Conservation (phyloP, 345 rosid species). For the Camelina laxa region DNA sequence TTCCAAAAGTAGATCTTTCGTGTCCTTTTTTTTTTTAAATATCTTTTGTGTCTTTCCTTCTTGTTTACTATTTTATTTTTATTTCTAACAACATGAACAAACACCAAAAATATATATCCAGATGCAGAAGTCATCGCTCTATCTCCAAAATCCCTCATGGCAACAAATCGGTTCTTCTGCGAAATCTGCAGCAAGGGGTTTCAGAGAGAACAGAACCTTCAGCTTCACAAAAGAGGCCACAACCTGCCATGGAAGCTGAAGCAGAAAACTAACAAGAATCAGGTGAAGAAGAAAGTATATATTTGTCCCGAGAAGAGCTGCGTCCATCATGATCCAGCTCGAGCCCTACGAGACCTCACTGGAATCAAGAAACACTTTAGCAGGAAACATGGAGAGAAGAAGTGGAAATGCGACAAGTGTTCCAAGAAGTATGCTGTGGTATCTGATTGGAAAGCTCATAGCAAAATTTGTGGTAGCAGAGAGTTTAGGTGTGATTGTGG, state of each 20-base stretch:
- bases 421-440: constrained; percentile 84
- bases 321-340: constrained; percentile 71
- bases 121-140: constrained; percentile 87
- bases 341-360: constrained; percentile 79
- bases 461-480: constrained; percentile 84
- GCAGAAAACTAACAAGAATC: constrained; percentile 61
- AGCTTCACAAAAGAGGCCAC: constrained; percentile 82
- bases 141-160: constrained; percentile 76
- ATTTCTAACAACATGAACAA: constrained; percentile 9
- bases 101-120: constrained; percentile 54
- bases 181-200: constrained; percentile 86
- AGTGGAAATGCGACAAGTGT: constrained; percentile 87
- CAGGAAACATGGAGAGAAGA: constrained; percentile 85
- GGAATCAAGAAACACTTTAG: constrained; percentile 80
- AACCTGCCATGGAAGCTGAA: constrained; percentile 85
- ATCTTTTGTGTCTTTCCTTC: constrained; percentile 14
- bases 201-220: constrained; percentile 80
- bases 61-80: background rate
- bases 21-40: no score
- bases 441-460: constrained; percentile 96
- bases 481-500: constrained; percentile 95
- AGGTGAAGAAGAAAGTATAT: constrained; percentile 67
- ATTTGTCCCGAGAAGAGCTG: constrained; percentile 74
- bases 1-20: background rate
- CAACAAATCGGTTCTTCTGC: constrained; percentile 74